Percentiles rank a stretch among this genome's conserved stretches.
Conservation (phyloP, 2,329 filamentous ascomycete species). For the Colletotrichum filicis region DNA sequence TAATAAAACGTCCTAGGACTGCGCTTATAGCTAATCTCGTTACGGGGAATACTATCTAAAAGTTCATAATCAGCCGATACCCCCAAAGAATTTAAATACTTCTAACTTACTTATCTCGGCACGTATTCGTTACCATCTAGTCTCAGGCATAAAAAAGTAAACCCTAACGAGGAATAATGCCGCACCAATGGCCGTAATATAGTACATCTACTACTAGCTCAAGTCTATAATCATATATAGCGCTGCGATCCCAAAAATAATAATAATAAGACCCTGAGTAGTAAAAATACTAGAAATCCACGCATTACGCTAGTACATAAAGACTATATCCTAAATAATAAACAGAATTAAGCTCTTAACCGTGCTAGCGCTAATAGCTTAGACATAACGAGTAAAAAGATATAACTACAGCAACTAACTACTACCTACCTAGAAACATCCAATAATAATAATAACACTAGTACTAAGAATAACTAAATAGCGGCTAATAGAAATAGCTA, state of each 20-base stretch:
- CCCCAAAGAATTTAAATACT: rapidly evolving
- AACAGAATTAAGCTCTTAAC: conserved; percentile 49
- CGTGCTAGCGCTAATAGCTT: conserved; percentile 47
- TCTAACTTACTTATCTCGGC: conserved; percentile 41
- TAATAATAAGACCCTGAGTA: conserved; percentile 43
- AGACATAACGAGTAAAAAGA: conserved; percentile 44
- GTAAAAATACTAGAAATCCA: conserved; percentile 45
- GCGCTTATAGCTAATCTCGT: not conserved
- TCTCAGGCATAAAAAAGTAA: conserved; percentile 47
- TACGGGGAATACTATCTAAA: conserved; percentile 37
- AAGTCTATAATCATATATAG: conserved; percentile 44
- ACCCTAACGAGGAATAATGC: conserved; percentile 43
- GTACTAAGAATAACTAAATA: conserved; percentile 47
- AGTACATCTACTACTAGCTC: conserved; percentile 50
- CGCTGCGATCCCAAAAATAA: conserved; percentile 41
- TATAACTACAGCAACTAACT: conserved; percentile 44
- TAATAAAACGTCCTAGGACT: conserved; percentile 42
- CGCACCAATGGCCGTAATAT: conserved; percentile 41
- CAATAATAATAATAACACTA: conserved; percentile 43
- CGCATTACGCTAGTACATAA: conserved; percentile 49
- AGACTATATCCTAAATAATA: conserved; percentile 50
- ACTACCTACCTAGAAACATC: conserved; percentile 47
- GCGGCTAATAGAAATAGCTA: conserved; percentile 48
- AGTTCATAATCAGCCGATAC: not conserved
- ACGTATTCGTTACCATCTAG: conserved; percentile 43